These are phyloP conservation scores for Pseudopithomyces maydicus DNA, from an alignment of 2,329 filamentous ascomycete genomes.

Conservation along the genomic window DNA sequence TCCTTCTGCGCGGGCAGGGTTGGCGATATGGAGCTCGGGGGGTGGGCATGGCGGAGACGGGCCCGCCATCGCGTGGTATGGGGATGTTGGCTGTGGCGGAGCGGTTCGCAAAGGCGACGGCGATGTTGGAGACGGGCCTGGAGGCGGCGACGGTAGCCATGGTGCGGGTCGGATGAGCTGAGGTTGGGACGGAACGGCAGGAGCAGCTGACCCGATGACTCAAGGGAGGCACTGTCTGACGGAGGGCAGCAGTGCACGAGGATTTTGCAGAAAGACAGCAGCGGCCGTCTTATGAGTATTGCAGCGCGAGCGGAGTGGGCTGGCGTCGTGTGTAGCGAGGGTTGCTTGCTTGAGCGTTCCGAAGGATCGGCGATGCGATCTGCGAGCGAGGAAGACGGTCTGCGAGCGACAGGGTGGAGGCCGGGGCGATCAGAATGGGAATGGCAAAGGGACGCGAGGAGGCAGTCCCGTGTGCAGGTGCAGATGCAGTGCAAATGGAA, in stretches of 20 bases:
- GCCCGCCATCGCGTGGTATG: slow-evolving; percentile 35
- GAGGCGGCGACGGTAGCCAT: slow-evolving; percentile 44
- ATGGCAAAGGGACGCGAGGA: not conserved
- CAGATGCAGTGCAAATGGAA: not conserved
- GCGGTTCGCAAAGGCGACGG: slow-evolving; percentile 44
- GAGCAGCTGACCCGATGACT: slow-evolving; percentile 38
- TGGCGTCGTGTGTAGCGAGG: slow-evolving; percentile 33
- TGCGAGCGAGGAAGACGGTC: slow-evolving; percentile 30
- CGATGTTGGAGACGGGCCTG: slow-evolving; percentile 49
- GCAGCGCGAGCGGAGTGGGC: slow-evolving; percentile 17
- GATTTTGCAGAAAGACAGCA: slow-evolving; percentile 22
- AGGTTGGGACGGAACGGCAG: slow-evolving; percentile 12
- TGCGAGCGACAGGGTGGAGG: slow-evolving; percentile 13
- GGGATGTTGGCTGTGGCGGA: slow-evolving; percentile 33
- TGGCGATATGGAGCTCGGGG: slow-evolving; percentile 96
- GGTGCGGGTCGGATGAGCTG: slow-evolving; percentile 17
- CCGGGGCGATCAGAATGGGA: slow-evolving; percentile 9
- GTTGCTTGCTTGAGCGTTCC: slow-evolving; percentile 29
- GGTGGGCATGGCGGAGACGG: slow-evolving; percentile 65
- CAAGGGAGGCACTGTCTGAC: slow-evolving; percentile 31
- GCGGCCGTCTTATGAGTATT: slow-evolving; percentile 22
- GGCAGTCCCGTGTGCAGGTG: not conserved
- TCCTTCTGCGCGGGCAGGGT: slow-evolving; percentile 81
- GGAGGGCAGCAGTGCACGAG: slow-evolving; percentile 17
- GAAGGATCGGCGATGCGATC: slow-evolving; percentile 42